These are phyloP conservation scores for Elongisporangium undulatum DNA, from an alignment of 352 stramenopile species.

Conservation along the genomic window DNA sequence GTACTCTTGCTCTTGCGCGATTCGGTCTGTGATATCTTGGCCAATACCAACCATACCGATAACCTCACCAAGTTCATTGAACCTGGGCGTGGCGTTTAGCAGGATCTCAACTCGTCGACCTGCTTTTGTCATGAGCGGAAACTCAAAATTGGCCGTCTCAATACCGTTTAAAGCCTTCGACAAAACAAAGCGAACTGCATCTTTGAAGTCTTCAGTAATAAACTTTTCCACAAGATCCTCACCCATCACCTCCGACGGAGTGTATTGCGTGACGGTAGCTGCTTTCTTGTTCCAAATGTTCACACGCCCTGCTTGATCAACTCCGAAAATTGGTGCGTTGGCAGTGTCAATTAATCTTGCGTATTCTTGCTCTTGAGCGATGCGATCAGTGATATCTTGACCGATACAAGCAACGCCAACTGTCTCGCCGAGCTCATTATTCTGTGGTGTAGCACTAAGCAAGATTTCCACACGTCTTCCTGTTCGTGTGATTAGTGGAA, in stretches of 20 bases:
- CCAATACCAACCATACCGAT: constrained; percentile 89
- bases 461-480: constrained; percentile 73
- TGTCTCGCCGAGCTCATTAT: constrained; percentile 71
- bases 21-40: constrained; percentile 79
- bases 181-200: constrained; percentile 53
- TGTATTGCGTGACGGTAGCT: constrained; percentile 88
- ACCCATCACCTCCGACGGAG: constrained; percentile 84
- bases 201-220: constrained; percentile 76
- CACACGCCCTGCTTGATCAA: constrained; percentile 73
- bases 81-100: constrained; percentile 81
- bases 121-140: constrained; percentile 80
- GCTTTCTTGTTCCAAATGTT: constrained; percentile 93
- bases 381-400: constrained; percentile 84
- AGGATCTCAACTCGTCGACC: constrained; percentile 77
- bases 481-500: constrained; percentile 75
- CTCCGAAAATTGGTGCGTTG: constrained; percentile 88
- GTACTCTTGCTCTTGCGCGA: constrained; percentile 67
- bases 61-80: constrained; percentile 72
- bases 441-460: constrained; percentile 70
- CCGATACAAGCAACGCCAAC: constrained; percentile 83
- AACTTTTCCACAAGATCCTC: constrained; percentile 89
- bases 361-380: constrained; percentile 90
- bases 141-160: constrained; percentile 84
- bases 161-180: constrained; percentile 50
- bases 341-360: constrained; percentile 85